Evolutionary conservation across 306 rosid species (phyloP).

Genomic region (Prinsepia uniflora): DNA sequence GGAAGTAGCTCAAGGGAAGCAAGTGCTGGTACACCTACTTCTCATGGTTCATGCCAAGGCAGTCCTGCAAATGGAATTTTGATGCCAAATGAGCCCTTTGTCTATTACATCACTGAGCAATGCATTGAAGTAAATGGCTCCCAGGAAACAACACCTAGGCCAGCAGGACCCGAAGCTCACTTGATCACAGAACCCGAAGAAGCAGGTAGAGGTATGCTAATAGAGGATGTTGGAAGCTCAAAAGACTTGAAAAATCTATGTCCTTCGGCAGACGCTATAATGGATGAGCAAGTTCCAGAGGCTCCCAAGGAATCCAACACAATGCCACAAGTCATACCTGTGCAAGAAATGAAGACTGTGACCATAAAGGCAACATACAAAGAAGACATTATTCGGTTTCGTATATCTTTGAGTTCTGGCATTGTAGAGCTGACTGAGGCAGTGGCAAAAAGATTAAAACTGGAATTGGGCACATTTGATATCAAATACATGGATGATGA

Average conservation of each 20-base stretch:
- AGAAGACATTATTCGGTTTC: conserved; percentile 77
- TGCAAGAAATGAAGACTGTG: conserved; percentile 49
- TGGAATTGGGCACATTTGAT: conserved; percentile 65
- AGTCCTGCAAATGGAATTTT: conserved; percentile 56
- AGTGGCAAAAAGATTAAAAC: conserved; percentile 65
- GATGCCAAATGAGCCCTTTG: conserved; percentile 32
- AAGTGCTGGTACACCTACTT: conserved; percentile 62
- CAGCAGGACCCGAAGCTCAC: conserved; percentile 28
- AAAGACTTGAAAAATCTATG: conserved; percentile 76
- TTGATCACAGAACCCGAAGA: conserved; percentile 50
- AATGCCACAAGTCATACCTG: conserved; percentile 26
- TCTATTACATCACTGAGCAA: conserved; percentile 41
- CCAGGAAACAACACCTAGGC: conserved; percentile 45
- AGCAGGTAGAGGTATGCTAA: conserved; percentile 56
- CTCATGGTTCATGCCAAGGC: conserved; percentile 73
- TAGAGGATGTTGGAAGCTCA: conserved; percentile 74
- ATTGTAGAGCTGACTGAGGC: conserved; percentile 56
- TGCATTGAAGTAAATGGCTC: conserved; percentile 35
- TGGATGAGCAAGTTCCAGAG: conserved; percentile 63
- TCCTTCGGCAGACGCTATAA: conserved; percentile 56
- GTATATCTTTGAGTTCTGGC: conserved; percentile 42
- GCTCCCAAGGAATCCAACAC: conserved; percentile 46
- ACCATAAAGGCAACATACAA: conserved; percentile 66
- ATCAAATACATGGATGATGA: conserved; percentile 83
- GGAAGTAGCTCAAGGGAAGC: conserved; percentile 69